Base-by-base conservation (phyloP, 768 basidiomycete genomes). In the Hygrophoropsis aurantiaca region DNA sequence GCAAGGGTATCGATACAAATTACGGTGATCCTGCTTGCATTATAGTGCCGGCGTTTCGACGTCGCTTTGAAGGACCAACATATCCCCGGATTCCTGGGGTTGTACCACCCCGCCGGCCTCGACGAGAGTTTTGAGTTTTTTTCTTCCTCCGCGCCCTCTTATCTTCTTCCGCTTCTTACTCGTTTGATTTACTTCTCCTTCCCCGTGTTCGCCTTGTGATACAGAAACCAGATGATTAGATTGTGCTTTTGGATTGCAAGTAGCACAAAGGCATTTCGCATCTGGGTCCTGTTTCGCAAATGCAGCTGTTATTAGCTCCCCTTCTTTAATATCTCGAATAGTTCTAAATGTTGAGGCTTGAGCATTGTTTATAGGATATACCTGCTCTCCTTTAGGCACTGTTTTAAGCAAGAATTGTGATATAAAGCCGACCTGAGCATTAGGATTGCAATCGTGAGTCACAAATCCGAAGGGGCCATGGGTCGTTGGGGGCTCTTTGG, bases 381-480 rank as follows among this genome's bases (percentile, higher is more conserved):
- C 16, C 36, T 38, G 36, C 36, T 38, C 6, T 30, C 36, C 7
- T 38, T 6, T 8, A 16, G 16, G 7, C n/a, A 38, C 7, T 38
- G 36, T n/a, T n/a, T n/a, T n/a, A n/a, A 38, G 7, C 16, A 38
- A 7, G 9, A 38, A 16, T 38, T 16, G 20, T 16, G 6, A 9
- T 21, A 7, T 16, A 16, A n/a, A 38, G 16, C 36, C 9, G 6
- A 41, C 53, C 35, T 54, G 50, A 21, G 45, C 47, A 39, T 54
- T 54, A 25, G 53, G 34, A 9, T 45, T 50, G 43, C 53, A 54
- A 33, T 54, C 53, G 42, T 54, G 53, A 33, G 51, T 54, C 2
- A 38, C 46, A 40, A 54, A 54, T 40, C 53, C 44, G 18, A 54
- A 33, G 11, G 53, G 53, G 34, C 53, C 50, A 18, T 51, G 46